A percentile compares a stretch with the other conserved stretches of the same genome.
Conservation (phyloP, 345 rosid genomes). For the Theobroma cacao region DNA sequence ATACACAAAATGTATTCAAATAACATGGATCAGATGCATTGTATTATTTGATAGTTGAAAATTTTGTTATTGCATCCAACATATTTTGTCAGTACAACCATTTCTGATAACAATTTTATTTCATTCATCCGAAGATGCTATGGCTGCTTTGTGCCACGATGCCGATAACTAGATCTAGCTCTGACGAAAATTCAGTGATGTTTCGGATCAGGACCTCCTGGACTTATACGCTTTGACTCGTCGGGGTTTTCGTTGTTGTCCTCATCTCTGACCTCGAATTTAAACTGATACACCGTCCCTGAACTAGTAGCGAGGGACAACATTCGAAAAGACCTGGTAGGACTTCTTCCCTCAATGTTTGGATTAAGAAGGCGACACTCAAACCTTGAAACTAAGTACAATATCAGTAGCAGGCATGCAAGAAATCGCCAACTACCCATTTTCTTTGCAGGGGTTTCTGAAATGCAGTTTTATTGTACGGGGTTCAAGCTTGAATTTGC, state of each 20-base stretch:
- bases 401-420: conserved; percentile 9
- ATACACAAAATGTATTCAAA: neutral
- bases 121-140: neutral
- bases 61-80: neutral
- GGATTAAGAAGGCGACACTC: conserved; percentile 20
- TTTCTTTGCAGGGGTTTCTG: neutral
- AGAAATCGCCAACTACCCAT: conserved; percentile 17
- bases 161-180: neutral
- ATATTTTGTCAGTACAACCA: neutral
- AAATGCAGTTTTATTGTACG: neutral
- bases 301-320: conserved; percentile 10
- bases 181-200: conserved; percentile 18
- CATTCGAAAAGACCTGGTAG: conserved; percentile 25
- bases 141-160: neutral
- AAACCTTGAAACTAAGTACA: conserved; percentile 11
- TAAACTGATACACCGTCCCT: conserved; percentile 2
- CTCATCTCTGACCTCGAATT: neutral
- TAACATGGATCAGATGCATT: neutral
- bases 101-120: neutral
- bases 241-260: neutral
- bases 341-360: conserved; percentile 6
- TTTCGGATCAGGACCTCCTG: conserved; percentile 27
- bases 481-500: neutral
- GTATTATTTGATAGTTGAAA: neutral
- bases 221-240: conserved; percentile 26